Percentiles rank a stretch among this genome's conserved stretches.
Conservation (phyloP, 441 rosid species). For the Brassica balearica region DNA sequence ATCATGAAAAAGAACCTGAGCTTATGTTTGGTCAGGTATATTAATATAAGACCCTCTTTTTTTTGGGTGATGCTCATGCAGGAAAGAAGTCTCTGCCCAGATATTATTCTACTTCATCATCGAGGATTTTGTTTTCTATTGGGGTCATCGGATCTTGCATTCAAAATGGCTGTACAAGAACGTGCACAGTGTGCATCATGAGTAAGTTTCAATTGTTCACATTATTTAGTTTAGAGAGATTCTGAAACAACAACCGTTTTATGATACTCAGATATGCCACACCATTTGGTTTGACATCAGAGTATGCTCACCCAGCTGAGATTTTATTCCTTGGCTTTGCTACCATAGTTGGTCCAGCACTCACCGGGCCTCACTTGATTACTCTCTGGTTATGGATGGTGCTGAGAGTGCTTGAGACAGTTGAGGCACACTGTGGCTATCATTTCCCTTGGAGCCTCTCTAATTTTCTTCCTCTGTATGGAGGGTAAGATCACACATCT, state of each 20-base stretch:
- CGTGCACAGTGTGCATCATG: conserved; percentile 98
- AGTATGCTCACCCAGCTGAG: conserved; percentile 98
- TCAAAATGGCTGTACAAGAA: conserved; percentile 96
- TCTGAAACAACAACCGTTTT: background rate
- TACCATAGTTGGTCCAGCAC: conserved; percentile 91
- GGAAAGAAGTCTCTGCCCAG: conserved; percentile 77
- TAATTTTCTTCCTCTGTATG: conserved; percentile 86
- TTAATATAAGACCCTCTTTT: conserved; percentile 35
- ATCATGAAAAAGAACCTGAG: conserved; percentile 43
- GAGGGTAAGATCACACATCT: conserved; percentile 68
- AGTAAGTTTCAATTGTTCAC: conserved; percentile 56
- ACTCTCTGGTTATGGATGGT: conserved; percentile 99
- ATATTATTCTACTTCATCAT: conserved; percentile 87
- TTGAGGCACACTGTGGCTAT: conserved; percentile 98
- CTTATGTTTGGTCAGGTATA: conserved; percentile 39
- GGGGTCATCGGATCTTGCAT: conserved; percentile 95
- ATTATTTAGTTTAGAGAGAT: background rate
- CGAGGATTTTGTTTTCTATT: conserved; percentile 95
- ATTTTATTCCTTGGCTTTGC: conserved; percentile 97
- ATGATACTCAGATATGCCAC: conserved; percentile 47
- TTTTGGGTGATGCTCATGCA: conserved; percentile 51
- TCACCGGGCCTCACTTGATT: conserved; percentile 91
- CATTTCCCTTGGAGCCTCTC: conserved; percentile 99
- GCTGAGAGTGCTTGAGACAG: conserved; percentile 92
- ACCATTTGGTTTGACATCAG: conserved; percentile 96